These are phyloP conservation scores for Ganoderma resinaceum DNA, from an alignment of 1,284 basidiomycete genomes.

Conservation along the genomic window DNA sequence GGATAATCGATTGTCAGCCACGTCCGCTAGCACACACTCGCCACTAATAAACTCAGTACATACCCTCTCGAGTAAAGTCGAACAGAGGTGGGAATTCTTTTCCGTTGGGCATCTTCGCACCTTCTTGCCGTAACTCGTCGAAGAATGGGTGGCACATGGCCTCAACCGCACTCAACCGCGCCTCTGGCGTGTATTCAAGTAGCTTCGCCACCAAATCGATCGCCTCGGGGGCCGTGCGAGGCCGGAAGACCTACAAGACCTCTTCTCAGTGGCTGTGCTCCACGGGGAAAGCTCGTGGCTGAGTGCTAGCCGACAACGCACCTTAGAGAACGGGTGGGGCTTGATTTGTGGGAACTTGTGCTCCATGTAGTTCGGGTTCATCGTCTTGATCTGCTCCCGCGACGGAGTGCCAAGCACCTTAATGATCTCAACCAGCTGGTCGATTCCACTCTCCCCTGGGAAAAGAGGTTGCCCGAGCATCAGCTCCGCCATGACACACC, in stretches of 20 bases:
- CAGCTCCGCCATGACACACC: slow-evolving; percentile 99
- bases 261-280: slow-evolving; percentile 21
- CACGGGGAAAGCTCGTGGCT: background rate
- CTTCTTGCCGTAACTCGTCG: slow-evolving; percentile 91
- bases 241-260: slow-evolving; percentile 88
- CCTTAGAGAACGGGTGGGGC: slow-evolving; percentile 95
- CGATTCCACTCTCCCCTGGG: slow-evolving; percentile 99
- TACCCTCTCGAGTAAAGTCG: slow-evolving; percentile 96
- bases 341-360: slow-evolving; percentile 99
- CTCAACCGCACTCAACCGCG: slow-evolving; percentile 91
- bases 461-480: slow-evolving; percentile 99
- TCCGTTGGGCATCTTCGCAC: slow-evolving; percentile 95
- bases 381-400: slow-evolving; percentile 99
- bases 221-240: slow-evolving; percentile 94
- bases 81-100: slow-evolving; percentile 95
- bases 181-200: slow-evolving; percentile 96
- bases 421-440: slow-evolving; percentile 99
- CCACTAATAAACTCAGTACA: slow-evolving; percentile 40
- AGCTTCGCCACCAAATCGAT: slow-evolving; percentile 96
- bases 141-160: slow-evolving; percentile 98
- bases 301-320: slow-evolving; percentile 40
- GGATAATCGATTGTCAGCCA: slow-evolving; percentile 9
- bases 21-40: slow-evolving; percentile 1
- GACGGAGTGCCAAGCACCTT: slow-evolving; percentile 99
- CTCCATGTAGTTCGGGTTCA: slow-evolving; percentile 99